A percentile compares a stretch with the other conserved stretches of the same genome.
phyloP scores from a whole-genome alignment of 345 rosid species.

The Kandelia obovata region DNA sequence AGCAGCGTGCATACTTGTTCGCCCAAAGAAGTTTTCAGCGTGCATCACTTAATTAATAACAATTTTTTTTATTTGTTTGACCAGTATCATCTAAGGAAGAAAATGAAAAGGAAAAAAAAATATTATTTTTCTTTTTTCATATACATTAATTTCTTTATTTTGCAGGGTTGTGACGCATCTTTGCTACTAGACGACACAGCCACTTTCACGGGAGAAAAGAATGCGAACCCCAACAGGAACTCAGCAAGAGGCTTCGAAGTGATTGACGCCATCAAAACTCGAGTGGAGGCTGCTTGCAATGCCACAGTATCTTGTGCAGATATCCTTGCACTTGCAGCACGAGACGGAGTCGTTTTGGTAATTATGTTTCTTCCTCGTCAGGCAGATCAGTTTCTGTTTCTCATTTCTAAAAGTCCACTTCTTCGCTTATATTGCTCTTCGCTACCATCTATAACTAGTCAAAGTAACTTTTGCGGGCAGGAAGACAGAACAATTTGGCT shows the following conservation, averaged over 20 bases:
- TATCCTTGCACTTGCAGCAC: constrained; percentile 33
- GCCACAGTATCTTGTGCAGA: constrained; percentile 41
- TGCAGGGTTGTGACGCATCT: constrained; percentile 40
- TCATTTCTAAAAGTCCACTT: too few species aligned
- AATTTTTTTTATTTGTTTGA: not conserved
- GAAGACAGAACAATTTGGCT: too few species aligned
- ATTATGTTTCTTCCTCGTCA: not conserved
- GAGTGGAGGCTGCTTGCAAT: constrained; percentile 29
- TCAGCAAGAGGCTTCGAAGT: constrained; percentile 35
- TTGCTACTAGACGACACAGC: constrained; percentile 36
- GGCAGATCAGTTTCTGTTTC: too few species aligned
- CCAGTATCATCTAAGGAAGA: too few species aligned
- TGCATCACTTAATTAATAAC: not conserved
- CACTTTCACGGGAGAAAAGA: constrained; percentile 37
- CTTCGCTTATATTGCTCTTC: too few species aligned
- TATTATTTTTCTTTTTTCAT: too few species aligned
- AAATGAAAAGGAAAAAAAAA: too few species aligned
- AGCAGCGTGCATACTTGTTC: too few species aligned
- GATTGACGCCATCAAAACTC: constrained; percentile 36
- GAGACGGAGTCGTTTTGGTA: constrained; percentile 28
- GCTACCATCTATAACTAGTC: too few species aligned
- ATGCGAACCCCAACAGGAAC: constrained; percentile 28
- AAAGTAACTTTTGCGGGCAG: too few species aligned
- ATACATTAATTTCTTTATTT: not conserved
- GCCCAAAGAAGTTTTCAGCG: too few species aligned